These are phyloP conservation scores for Clarireedia hainanense DNA, from an alignment of 2,329 filamentous ascomycete genomes.

Conservation along the genomic window DNA sequence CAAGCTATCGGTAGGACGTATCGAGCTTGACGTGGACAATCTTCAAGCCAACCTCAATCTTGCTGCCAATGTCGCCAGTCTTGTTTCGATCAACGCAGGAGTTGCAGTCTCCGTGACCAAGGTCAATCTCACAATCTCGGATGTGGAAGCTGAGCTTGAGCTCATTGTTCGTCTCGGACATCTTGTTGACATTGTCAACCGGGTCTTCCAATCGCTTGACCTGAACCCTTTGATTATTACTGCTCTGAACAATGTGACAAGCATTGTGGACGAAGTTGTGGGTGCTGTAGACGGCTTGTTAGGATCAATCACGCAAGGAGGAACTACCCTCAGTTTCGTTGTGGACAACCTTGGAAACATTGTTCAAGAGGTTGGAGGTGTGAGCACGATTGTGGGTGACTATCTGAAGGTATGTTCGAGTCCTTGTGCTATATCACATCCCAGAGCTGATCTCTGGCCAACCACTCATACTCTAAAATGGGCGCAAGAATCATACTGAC, in stretches of 20 bases:
- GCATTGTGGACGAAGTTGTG: too few relatives aligned
- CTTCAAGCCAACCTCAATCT: conserved; percentile 52
- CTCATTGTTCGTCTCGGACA: conserved; percentile 52
- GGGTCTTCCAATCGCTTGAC: conserved; percentile 50
- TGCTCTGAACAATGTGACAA: conserved; percentile 23
- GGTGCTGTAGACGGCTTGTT: too few relatives aligned
- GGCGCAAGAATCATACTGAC: too few relatives aligned
- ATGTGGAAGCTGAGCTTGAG: conserved; percentile 51
- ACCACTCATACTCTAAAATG: too few relatives aligned
- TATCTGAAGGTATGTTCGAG: conserved; percentile 32
- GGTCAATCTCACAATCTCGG: conserved; percentile 54
- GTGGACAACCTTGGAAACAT: conserved; percentile 57
- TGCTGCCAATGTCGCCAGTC: conserved; percentile 46
- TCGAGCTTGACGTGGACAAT: conserved; percentile 53
- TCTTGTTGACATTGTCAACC: conserved; percentile 52
- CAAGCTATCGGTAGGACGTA: conserved; percentile 48
- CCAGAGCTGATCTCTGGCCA: too few relatives aligned
- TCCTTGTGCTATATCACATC: too few relatives aligned
- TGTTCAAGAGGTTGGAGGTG: conserved; percentile 47
- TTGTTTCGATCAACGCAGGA: conserved; percentile 45
- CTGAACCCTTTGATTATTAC: conserved; percentile 54
- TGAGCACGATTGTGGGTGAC: conserved; percentile 49
- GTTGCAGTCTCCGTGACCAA: conserved; percentile 38
- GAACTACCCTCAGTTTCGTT: conserved; percentile 41
- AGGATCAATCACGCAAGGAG: too few relatives aligned